These are phyloP conservation scores for Chondrus crispus DNA, from an alignment of 23 red algal species.

Conservation along the genomic window DNA sequence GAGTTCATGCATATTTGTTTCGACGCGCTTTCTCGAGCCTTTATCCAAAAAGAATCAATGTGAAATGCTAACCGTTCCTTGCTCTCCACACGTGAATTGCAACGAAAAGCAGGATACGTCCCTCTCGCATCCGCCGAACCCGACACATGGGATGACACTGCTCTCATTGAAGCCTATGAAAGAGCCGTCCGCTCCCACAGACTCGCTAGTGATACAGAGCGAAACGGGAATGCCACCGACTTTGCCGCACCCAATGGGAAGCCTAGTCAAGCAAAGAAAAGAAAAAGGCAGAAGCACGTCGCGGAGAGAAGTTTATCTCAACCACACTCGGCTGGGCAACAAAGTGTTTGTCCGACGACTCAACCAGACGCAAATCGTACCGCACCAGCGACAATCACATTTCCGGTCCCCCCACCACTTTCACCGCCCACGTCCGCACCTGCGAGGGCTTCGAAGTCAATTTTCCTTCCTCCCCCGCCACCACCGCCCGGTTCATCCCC, in stretches of 20 bases:
- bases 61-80: too few species aligned
- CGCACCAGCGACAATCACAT: not conserved
- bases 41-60: too few species aligned
- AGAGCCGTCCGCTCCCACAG: not conserved
- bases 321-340: too few species aligned
- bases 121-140: constrained; percentile 13
- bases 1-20: too few species aligned
- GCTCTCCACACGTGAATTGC: too few species aligned
- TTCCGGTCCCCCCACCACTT: not conserved
- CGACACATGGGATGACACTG: constrained; percentile 59
- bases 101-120: too few species aligned
- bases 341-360: too few species aligned
- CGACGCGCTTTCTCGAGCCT: too few species aligned
- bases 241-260: not conserved
- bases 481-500: not conserved
- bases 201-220: not conserved
- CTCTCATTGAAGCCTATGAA: constrained; percentile 46
- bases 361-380: not conserved
- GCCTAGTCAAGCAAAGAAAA: too few species aligned
- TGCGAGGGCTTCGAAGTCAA: too few species aligned
- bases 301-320: not conserved
- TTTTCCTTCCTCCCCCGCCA: constrained; percentile 44
- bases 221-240: not conserved
- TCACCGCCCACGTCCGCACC: not conserved
- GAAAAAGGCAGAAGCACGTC: not conserved